These are phyloP conservation scores for Podospora sp. DNA, from an alignment of 495 filamentous ascomycete species.

Conservation along the genomic window DNA sequence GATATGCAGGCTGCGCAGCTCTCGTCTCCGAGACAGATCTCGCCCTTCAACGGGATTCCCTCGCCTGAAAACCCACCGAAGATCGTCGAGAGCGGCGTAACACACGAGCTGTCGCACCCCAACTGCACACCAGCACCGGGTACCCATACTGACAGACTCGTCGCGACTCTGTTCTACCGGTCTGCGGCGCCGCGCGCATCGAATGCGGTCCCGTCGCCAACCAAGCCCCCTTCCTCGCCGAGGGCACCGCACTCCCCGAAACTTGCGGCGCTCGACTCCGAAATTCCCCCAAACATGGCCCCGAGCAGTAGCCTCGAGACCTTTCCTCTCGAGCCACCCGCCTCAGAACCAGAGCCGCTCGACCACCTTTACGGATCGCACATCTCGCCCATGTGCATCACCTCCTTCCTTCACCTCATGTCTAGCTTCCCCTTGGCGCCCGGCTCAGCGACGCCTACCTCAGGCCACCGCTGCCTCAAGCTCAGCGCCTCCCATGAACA, in stretches of 20 bases:
- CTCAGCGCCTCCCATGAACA: conserved; percentile 43
- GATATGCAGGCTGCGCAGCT: conserved; percentile 40
- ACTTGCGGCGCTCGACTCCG: conserved; percentile 38
- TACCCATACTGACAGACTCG: conserved; percentile 46
- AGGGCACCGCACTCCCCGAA: conserved; percentile 29
- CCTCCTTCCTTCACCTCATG: conserved; percentile 77
- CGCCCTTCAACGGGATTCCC: conserved; percentile 55
- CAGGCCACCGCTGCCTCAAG: conserved; percentile 73
- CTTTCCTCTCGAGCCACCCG: conserved; percentile 71
- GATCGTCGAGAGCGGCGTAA: conserved; percentile 59
- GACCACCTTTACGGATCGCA: conserved; percentile 77
- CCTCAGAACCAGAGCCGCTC: conserved; percentile 62
- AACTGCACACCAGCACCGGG: conserved; percentile 56
- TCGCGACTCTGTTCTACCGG: conserved; percentile 74
- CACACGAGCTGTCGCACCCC: conserved; percentile 58
- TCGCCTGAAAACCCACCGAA: conserved; percentile 53
- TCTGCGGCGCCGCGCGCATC: conserved; percentile 41
- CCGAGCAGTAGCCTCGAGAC: conserved; percentile 68
- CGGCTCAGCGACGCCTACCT: conserved; percentile 60
- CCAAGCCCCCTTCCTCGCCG: conserved; percentile 29
- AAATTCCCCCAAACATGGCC: conserved; percentile 57
- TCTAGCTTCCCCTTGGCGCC: conserved; percentile 63
- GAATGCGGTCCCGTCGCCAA: conserved; percentile 38
- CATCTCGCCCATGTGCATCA: conserved; percentile 77
- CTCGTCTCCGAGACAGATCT: conserved; percentile 42